Evolutionary conservation across 73 alveolate genomes (phyloP).

Genomic region (Breviolum minutum): DNA sequence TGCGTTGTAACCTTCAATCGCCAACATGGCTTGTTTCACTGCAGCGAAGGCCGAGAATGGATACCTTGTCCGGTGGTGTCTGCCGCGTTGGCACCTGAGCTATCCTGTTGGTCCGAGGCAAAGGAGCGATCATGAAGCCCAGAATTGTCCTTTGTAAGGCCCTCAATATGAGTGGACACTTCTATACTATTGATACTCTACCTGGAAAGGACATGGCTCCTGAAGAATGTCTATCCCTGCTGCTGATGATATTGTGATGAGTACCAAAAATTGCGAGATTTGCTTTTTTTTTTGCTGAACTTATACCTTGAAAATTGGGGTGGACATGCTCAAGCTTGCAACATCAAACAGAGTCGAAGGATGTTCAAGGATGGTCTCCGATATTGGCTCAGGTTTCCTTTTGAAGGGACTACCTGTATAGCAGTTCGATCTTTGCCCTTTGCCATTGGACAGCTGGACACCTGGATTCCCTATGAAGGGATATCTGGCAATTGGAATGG

Average conservation of each 20-base stretch:
- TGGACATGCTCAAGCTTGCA: not conserved
- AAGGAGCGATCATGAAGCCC: not conserved
- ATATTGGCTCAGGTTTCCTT: not conserved
- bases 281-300: no score
- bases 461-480: not conserved
- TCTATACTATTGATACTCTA: no score
- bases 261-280: no score
- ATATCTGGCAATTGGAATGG: no score
- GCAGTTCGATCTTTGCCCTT: slow-evolving; percentile 58
- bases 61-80: slow-evolving; percentile 47
- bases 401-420: slow-evolving; percentile 46
- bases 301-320: no score
- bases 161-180: no score
- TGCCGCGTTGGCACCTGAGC: not conserved
- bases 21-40: no score
- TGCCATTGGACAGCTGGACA: not conserved
- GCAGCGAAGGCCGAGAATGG: slow-evolving; percentile 3
- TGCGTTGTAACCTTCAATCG: no score
- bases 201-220: no score
- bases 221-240: no score
- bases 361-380: not conserved
- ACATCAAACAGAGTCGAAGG: not conserved
- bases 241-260: no score
- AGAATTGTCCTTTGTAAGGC: no score
- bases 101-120: not conserved